Base-by-base conservation (phyloP, 2,329 filamentous ascomycete genomes). In the Alternaria sp. region DNA sequence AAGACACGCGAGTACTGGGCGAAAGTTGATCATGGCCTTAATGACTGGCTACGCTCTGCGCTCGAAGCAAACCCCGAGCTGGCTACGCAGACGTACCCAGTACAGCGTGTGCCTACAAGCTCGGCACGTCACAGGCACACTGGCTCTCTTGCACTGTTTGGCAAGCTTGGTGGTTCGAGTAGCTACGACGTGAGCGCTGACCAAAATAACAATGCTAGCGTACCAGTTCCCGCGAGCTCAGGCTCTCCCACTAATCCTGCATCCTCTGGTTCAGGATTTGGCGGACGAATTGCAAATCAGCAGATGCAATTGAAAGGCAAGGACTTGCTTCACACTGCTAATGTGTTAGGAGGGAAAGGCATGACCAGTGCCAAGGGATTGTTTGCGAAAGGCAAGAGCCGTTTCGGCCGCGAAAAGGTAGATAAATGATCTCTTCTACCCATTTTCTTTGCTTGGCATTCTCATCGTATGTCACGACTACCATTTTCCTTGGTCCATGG, bases 311-410 rank as follows among this genome's bases (percentile, higher is more conserved):
- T 90, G 43, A 95, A 94, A 83, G 90, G 94, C 78, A 97, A 97
- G 82, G 94, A 96, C 73, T 83, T 97, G 26, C 86, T 97, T 76
- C 92, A 96, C 69, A 90, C 91, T 21, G 94, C 94, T 58, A 93
- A 93, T 57, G 82, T 88, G 18, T 83, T 91, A 62, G 87, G 89
- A 64, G 89, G 89, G 23, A 90, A 90, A 74, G 89, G 88, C 30
- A 87, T 88, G 67, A 94, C 93, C 77, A 93, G 93, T 62, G 94
- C 94, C 53, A 97, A 97, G 83, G 95, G 94, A 56, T 81, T 97
- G 68, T 90, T 97, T 79, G 93, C 92, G 69, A 97, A 97, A 83
- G 93, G 94, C 71, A 95, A 92, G 82, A 95, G 88, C 82, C 95
- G 93, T 81, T 89, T 97, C 75, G 84, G 84, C 79, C 81, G 81